Percentiles rank a stretch among this genome's conserved stretches.
Evolutionary conservation across 179 eudicot genomes (phyloP).

Genomic region (Drosera spatulata): DNA sequence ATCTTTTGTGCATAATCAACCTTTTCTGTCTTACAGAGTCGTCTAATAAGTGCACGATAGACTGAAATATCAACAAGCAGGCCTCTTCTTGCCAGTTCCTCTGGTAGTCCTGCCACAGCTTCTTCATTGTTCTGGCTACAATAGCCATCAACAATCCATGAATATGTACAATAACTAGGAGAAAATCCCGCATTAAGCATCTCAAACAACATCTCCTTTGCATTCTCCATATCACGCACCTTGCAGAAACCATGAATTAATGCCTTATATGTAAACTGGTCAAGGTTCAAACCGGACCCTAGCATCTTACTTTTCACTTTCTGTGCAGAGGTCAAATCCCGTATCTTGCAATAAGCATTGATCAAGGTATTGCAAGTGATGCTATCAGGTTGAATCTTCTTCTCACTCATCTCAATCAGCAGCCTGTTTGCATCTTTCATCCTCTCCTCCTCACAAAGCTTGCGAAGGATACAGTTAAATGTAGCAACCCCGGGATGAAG

Average conservation of each 20-base stretch:
- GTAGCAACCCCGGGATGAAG: constrained; percentile 36
- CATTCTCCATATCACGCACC: constrained; percentile 19
- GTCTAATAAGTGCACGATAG: constrained; percentile 69
- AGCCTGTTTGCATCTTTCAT: constrained; percentile 39
- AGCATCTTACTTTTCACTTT: constrained; percentile 42
- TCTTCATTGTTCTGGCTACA: constrained; percentile 32
- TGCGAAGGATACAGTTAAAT: constrained; percentile 46
- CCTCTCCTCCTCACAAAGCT: constrained; percentile 37
- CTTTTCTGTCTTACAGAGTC: constrained; percentile 64
- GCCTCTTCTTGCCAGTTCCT: constrained; percentile 48
- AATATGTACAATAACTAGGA: constrained; percentile 29
- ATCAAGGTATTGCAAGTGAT: constrained; percentile 53
- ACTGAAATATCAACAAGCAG: constrained; percentile 47
- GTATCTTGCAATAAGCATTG: constrained; percentile 42
- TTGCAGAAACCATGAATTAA: constrained; percentile 51
- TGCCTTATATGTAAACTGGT: constrained; percentile 41
- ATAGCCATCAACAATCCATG: constrained; percentile 36
- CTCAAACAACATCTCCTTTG: constrained; percentile 27
- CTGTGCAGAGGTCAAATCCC: constrained; percentile 35
- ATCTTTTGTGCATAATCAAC: constrained; percentile 50
- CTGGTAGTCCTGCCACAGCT: constrained; percentile 35
- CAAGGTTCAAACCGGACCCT: constrained; percentile 27
- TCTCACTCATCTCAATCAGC: constrained; percentile 43
- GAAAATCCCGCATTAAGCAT: constrained; percentile 29
- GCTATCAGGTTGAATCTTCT: constrained; percentile 44